These are phyloP conservation scores for Tripterygium wilfordii DNA, from an alignment of 177 flowering plant species.

Conservation along the genomic window DNA sequence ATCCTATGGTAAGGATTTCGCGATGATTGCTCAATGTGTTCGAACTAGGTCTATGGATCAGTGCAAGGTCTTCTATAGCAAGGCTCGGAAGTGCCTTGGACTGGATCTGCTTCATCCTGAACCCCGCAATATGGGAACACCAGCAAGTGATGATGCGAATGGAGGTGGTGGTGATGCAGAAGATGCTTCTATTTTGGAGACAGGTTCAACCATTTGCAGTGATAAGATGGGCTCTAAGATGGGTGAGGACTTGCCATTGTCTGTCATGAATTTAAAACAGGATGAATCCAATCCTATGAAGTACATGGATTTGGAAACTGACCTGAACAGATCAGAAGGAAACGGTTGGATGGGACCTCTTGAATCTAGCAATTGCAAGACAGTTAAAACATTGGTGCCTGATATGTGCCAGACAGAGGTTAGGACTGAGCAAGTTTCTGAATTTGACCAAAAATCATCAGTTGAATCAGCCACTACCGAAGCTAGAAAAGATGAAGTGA, in stretches of 20 bases:
- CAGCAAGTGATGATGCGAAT: conserved; percentile 38
- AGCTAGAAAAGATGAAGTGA: conserved; percentile 7
- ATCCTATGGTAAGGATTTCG: conserved; percentile 81
- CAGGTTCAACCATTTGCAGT: conserved; percentile 46
- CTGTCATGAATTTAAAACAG: conserved; percentile 13
- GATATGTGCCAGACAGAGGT: conserved; percentile 8
- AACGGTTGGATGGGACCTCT: conserved; percentile 7
- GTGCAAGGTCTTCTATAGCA: conserved; percentile 87
- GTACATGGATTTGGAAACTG: conserved; percentile 17
- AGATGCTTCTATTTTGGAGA: conserved; percentile 59
- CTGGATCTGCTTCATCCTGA: conserved; percentile 51
- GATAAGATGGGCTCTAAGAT: conserved; percentile 36
- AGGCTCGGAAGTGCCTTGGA: conserved; percentile 83
- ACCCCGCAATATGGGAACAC: conserved; percentile 28
- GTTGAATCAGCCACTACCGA: conserved; percentile 8
- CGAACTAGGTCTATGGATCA: conserved; percentile 72
- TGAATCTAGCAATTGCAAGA: conserved; percentile 14
- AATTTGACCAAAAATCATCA: conserved; percentile 14
- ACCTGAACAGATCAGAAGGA: conserved; percentile 15
- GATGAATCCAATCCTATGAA: conserved; percentile 23
- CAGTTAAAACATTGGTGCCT: conserved; percentile 6
- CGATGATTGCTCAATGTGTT: conserved; percentile 59
- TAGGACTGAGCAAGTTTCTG: conserved; percentile 8
- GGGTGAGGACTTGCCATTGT: conserved; percentile 37
- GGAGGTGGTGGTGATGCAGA: conserved; percentile 74